Evolutionary conservation across 2,329 filamentous ascomycete genomes (phyloP), one percentile per base, ranked within the genome.

Genomic region (Penicillium aurantiogriseum): DNA sequence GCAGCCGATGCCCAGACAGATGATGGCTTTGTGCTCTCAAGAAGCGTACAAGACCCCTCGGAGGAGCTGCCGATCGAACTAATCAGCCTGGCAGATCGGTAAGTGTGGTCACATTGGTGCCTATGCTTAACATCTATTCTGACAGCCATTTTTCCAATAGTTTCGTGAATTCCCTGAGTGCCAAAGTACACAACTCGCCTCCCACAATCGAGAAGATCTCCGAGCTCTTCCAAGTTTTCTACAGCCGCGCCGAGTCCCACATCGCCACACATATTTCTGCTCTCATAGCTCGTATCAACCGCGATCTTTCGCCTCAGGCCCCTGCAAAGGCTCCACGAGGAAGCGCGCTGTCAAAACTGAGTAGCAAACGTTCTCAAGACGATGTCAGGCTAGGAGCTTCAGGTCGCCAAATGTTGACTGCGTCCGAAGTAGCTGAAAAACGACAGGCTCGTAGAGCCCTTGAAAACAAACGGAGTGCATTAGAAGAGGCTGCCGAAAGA

Each of bases 21-120:
- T 33, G 69, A 74, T 46, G 67, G 65, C n/a, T 72, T 71, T 39
- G 68, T 72, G 17, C 68, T 73, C 9, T 71, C 73, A 19, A 65
- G 69, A 17, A 70, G 69, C 52, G 56, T 80, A 13, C 79, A 89
- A 4, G 84, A 90, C 61, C 88, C 90, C 56, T 88, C 94, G 62
- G 91, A 96, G 67, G 90, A 96, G 69, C 85, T 99, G 42, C 94
- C 94, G 15, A 94, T 97, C 68, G 94, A 99, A 81, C 85, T 99
- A 58, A 84, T 94, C 57, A 94, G 91, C 74, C 79, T 97, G 71
- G 91, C 89, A 21, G 93, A 97, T 75, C 90, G 90, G 91, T 92
- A 79, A 60, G 73, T 63, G 40, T 33, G 47, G 27, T 29, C 13
- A 27, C 43, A 35, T 13, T 17, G 19, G 31, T n/a, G 13, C 35